Evolutionary conservation across 371 early-diverging fungal species (phyloP), one percentile per base, ranked within the genome.

Genomic region (Lichtheimia corymbifera): DNA sequence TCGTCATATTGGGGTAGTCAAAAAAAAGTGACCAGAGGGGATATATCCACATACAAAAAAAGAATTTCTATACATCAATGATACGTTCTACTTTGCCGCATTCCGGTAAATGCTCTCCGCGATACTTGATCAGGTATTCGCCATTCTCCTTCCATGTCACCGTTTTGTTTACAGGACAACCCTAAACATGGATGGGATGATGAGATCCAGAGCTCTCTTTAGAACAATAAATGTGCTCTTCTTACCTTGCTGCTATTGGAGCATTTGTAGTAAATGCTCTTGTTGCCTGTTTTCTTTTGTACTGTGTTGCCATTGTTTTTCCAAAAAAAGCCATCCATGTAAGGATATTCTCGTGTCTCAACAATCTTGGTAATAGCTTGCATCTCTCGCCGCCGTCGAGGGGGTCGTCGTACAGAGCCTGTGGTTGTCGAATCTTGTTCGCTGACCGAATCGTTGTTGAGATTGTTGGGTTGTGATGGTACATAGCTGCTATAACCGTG

Each of bases 331-430:
- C 72, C 68, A 53, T 86, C 86, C n/a, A 66, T 27, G 53, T 80
- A 79, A 4, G 80, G 83, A 47, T 61, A 68, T 47, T 86, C 86
- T 28, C 72, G 75, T 6, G 86, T 84, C 53, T 86, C 86, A 9
- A 86, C 82, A 44, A 84, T 79, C 62, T 82, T 82, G 28, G 81
- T 84, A 18, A 86, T 83, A 7, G 86, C 83, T 50, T 84, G 84
- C 84, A 86, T 86, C 61, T 83, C 84, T 35, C 84, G 73, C 55
- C 84, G 72, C 52, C 78, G 76, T 5, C 82, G 75, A 18, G 28
- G 28, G 64, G 40, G 67, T 58, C 47, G 42, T 35, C 35, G 35
- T 35, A 11, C 35, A 35, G 35, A 35, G 11, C 35, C 11, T 35
- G 35, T 6, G 9, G 35, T 35, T 2, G 9, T 35, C 11, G 35